phyloP scores from a whole-genome alignment of 176 grass and related monocot genomes.

The Musa schizocarpa region DNA sequence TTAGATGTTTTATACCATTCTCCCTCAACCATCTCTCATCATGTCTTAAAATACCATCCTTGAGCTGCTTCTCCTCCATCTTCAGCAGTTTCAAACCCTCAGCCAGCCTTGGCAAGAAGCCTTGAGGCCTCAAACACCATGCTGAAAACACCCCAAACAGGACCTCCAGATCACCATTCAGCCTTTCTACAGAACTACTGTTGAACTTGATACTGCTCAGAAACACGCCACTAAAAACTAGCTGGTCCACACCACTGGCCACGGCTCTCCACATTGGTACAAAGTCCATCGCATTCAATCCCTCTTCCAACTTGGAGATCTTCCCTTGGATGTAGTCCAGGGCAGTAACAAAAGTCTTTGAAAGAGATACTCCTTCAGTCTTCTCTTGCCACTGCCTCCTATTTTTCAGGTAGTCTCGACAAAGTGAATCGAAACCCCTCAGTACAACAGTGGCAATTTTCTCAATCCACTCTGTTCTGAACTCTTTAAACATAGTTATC shows the following conservation, averaged over 20 bases:
- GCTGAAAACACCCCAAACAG: constrained; percentile 59
- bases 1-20: constrained; percentile 57
- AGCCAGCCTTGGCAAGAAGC: constrained; percentile 56
- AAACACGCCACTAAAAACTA: constrained; percentile 61
- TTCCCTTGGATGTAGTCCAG: constrained; percentile 68
- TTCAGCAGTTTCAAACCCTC: constrained; percentile 57
- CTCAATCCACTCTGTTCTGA: constrained; percentile 71
- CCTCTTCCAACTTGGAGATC: constrained; percentile 54
- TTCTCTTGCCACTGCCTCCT: constrained; percentile 76
- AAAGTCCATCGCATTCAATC: constrained; percentile 57
- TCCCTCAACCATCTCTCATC: constrained; percentile 39
- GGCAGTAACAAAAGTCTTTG: constrained; percentile 47
- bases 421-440: constrained; percentile 64
- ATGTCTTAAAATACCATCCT: constrained; percentile 25
- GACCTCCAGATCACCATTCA: constrained; percentile 44
- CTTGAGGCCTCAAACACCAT: constrained; percentile 90
- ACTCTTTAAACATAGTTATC: constrained; percentile 44
- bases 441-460: constrained; percentile 78
- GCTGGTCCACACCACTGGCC: constrained; percentile 50
- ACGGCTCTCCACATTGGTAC: constrained; percentile 60
- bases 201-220: constrained; percentile 40
- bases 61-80: constrained; percentile 36
- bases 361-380: constrained; percentile 41
- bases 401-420: constrained; percentile 72
- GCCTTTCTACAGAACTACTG: constrained; percentile 47